Evolutionary conservation across 2,329 filamentous ascomycete species (phyloP).

Genomic region (Alternaria solani): DNA sequence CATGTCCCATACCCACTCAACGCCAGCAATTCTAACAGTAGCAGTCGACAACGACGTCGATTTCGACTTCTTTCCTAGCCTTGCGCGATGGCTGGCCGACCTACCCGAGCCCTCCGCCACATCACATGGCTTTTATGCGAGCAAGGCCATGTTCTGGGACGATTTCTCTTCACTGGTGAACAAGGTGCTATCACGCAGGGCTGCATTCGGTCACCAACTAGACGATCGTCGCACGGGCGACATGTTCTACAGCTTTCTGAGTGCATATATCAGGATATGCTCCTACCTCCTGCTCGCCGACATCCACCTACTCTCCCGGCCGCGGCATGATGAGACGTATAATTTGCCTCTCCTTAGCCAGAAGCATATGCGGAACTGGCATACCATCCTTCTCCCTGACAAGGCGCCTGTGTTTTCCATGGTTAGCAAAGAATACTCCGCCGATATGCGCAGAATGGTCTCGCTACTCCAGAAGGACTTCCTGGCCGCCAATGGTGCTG

Average conservation of each 20-base stretch:
- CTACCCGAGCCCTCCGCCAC: constrained; percentile 35
- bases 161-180: constrained; percentile 40
- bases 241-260: constrained; percentile 38
- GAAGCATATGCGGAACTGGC: constrained; percentile 41
- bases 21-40: constrained; percentile 22
- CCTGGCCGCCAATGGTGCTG: constrained; percentile 33
- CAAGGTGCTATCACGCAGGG: constrained; percentile 39
- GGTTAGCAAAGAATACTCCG: constrained; percentile 38
- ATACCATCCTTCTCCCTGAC: constrained; percentile 35
- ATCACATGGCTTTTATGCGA: constrained; percentile 35
- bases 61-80: constrained; percentile 31
- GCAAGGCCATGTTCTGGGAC: constrained; percentile 46
- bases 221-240: constrained; percentile 35
- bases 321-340: constrained; percentile 25
- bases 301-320: constrained; percentile 28
- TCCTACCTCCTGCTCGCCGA: constrained; percentile 40
- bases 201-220: constrained; percentile 40
- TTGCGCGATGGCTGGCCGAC: constrained; percentile 40
- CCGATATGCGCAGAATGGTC: constrained; percentile 30
- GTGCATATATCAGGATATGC: constrained; percentile 39
- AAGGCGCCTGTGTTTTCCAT: constrained; percentile 35
- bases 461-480: constrained; percentile 34
- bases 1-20: not conserved
- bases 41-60: constrained; percentile 30
- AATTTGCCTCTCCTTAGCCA: constrained; percentile 32